phyloP scores from a whole-genome alignment of 345 rosid genomes.

The Lumnitzera littorea region DNA sequence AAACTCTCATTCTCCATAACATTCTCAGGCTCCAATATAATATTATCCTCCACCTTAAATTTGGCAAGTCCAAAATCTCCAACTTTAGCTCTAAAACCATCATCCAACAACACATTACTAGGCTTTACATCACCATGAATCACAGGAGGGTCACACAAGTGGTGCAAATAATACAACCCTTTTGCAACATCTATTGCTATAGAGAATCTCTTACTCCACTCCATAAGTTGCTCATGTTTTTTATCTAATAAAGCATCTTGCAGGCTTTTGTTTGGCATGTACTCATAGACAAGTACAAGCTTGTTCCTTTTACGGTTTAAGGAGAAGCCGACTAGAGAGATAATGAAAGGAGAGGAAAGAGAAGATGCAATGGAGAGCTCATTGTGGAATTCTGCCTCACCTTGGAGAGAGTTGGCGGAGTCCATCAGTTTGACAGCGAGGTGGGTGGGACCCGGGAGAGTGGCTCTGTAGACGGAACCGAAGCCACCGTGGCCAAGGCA shows the following conservation, averaged over 20 bases:
- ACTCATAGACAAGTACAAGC: slow-evolving; percentile 69
- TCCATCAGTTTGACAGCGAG: slow-evolving; percentile 92
- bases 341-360: slow-evolving; percentile 46
- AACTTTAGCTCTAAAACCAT: slow-evolving; percentile 53
- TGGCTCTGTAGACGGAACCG: slow-evolving; percentile 71
- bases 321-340: slow-evolving; percentile 76
- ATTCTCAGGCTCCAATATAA: slow-evolving; percentile 25
- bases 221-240: slow-evolving; percentile 53
- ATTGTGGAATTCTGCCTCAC: slow-evolving; percentile 91
- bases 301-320: slow-evolving; percentile 50
- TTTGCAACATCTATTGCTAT: slow-evolving; percentile 57
- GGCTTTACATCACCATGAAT: slow-evolving; percentile 92
- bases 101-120: slow-evolving; percentile 72
- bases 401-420: slow-evolving; percentile 69
- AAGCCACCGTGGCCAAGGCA: slow-evolving; percentile 94
- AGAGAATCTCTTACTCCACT: slow-evolving; percentile 57
- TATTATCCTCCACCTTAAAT: slow-evolving; percentile 39
- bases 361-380: slow-evolving; percentile 73
- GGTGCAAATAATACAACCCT: slow-evolving; percentile 67
- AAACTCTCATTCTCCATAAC: slow-evolving; percentile 17
- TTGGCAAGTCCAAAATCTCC: slow-evolving; percentile 90
- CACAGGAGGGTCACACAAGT: slow-evolving; percentile 51
- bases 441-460: slow-evolving; percentile 21
- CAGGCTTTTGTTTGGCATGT: slow-evolving; percentile 74
- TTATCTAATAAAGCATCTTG: slow-evolving; percentile 80